phyloP scores from a whole-genome alignment of 345 rosid species.

The Anastatica hierochuntica region DNA sequence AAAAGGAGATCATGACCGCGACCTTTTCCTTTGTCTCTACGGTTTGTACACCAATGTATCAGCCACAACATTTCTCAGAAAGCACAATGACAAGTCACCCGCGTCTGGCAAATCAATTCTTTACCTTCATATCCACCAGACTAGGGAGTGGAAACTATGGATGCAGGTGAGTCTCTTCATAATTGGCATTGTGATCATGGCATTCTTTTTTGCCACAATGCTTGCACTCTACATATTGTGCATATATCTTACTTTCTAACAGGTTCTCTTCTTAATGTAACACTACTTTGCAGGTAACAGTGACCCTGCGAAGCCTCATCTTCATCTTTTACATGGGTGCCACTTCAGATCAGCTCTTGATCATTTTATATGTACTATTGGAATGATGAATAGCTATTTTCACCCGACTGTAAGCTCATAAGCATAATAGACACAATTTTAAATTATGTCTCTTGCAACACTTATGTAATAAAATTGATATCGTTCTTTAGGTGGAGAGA shows the following conservation, averaged over 20 bases:
- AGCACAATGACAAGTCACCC: constrained; percentile 66
- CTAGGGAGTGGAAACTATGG: constrained; percentile 99
- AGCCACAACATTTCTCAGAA: constrained; percentile 77
- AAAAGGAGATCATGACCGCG: constrained; percentile 79
- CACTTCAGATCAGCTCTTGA: constrained; percentile 98
- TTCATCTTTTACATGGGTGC: constrained; percentile 80
- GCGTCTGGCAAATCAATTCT: constrained; percentile 68
- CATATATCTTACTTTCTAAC: constrained; percentile 11
- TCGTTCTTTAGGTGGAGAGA: constrained; percentile 64
- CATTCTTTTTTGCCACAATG: not conserved
- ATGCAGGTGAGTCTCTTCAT: constrained; percentile 75
- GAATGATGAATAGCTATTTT: constrained; percentile 91
- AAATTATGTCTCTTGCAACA: not conserved
- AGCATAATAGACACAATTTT: not conserved
- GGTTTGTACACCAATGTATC: constrained; percentile 79
- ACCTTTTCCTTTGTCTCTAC: constrained; percentile 85
- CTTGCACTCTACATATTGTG: not conserved
- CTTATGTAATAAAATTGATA: constrained; percentile 8
- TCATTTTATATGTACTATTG: constrained; percentile 92
- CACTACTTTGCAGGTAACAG: constrained; percentile 96
- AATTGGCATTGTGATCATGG: not conserved
- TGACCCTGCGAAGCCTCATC: constrained; percentile 91
- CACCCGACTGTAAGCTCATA: constrained; percentile 70
- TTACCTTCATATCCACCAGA: constrained; percentile 87
- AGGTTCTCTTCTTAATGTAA: constrained; percentile 94